Conservation (phyloP, 164 flowering plant genomes). For the Umbellularia californica region DNA sequence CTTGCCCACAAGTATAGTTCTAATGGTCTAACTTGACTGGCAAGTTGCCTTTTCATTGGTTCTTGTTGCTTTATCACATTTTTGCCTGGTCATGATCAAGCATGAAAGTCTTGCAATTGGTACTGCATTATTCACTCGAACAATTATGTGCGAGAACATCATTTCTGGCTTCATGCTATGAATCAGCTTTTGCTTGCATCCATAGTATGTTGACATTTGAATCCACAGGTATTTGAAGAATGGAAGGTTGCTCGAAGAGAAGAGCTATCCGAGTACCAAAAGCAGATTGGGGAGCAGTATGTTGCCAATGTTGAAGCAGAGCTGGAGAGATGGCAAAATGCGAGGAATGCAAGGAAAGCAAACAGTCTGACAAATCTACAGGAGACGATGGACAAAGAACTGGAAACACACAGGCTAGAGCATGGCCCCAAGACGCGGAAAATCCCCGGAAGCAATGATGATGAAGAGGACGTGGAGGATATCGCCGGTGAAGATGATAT, state of each 20-base stretch:
- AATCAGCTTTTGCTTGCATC: no score
- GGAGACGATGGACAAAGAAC: slow-evolving; percentile 96
- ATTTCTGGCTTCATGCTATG: no score
- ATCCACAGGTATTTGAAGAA: slow-evolving; percentile 54
- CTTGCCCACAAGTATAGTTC: no score
- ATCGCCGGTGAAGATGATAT: slow-evolving; percentile 88
- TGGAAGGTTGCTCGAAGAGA: slow-evolving; percentile 86
- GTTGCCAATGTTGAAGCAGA: slow-evolving; percentile 77
- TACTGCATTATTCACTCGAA: no score
- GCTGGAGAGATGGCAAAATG: slow-evolving; percentile 85
- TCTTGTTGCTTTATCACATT: no score
- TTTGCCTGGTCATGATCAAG: no score
- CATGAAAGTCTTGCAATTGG: no score
- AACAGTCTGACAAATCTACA: slow-evolving; percentile 66
- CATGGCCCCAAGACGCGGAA: slow-evolving; percentile 94
- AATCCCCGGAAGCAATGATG: slow-evolving; percentile 70
- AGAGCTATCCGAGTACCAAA: slow-evolving; percentile 80
- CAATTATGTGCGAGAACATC: no score
- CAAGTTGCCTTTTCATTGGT: no score
- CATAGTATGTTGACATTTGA: no score
- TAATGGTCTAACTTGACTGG: no score
- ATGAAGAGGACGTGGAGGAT: slow-evolving; percentile 96
- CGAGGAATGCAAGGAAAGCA: slow-evolving; percentile 54
- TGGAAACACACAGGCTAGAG: slow-evolving; percentile 91
- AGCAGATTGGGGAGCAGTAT: slow-evolving; percentile 64